phyloP scores from a whole-genome alignment of 768 basidiomycete species.

The Gautieria morchelliformis region DNA sequence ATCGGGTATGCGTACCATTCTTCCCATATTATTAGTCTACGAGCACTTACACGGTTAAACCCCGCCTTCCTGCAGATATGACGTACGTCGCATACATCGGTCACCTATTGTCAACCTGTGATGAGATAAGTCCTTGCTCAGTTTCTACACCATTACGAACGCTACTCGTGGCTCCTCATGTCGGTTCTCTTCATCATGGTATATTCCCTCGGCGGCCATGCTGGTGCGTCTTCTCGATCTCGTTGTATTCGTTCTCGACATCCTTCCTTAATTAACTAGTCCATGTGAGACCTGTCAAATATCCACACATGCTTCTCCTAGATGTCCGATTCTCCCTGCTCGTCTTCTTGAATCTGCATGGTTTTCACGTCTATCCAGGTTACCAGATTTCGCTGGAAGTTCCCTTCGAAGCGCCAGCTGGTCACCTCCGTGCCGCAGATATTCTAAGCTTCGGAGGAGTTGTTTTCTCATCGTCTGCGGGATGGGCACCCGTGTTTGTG shows the following conservation, averaged over 20 bases:
- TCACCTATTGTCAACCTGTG: no score
- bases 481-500: constrained; percentile 18
- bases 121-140: constrained; percentile 4
- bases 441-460: constrained; percentile 44
- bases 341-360: neutral
- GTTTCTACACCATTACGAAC: constrained; percentile 37
- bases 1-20: constrained; percentile 6
- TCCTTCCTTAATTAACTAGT: no score
- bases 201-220: neutral
- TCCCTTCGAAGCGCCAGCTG: constrained; percentile 32
- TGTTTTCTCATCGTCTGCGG: constrained; percentile 37
- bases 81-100: neutral
- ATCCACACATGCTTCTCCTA: no score
- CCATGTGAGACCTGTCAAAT: no score
- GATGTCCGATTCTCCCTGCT: no score
- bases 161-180: constrained; percentile 44
- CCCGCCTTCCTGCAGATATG: neutral
- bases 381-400: constrained; percentile 23
- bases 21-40: constrained; percentile 13
- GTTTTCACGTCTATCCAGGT: neutral
- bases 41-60: neutral
- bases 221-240: neutral
- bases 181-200: constrained; percentile 7
- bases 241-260: no score
- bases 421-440: constrained; percentile 31